Conservation (phyloP, 2,329 filamentous ascomycete genomes). For the Phaeosphaeria sp. region DNA sequence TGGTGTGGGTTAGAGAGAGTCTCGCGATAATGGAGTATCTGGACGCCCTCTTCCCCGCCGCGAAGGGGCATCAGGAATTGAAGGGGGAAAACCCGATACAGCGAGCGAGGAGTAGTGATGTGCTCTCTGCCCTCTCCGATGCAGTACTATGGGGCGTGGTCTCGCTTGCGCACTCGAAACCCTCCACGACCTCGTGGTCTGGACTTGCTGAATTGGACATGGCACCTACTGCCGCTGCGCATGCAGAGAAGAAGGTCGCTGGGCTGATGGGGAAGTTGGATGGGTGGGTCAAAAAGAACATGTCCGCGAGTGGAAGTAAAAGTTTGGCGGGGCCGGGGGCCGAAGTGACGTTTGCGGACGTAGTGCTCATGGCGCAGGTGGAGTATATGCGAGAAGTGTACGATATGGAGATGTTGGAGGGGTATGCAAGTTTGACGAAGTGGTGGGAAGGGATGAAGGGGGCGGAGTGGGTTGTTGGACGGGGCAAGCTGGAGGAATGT, state of each 20-base stretch:
- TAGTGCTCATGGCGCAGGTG: slow-evolving; percentile 19
- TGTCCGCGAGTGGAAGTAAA: slow-evolving; percentile 5
- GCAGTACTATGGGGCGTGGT: slow-evolving; percentile 6
- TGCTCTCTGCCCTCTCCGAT: slow-evolving; percentile 13
- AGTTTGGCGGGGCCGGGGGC: slow-evolving; percentile 17
- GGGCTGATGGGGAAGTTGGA: slow-evolving; percentile 15
- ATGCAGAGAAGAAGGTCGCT: slow-evolving; percentile 6
- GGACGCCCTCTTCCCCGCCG: not conserved
- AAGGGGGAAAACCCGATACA: not conserved
- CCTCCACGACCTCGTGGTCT: slow-evolving; percentile 11
- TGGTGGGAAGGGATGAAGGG: slow-evolving; percentile 16
- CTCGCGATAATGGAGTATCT: not conserved
- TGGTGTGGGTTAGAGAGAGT: not conserved
- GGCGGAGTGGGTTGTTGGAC: slow-evolving; percentile 15
- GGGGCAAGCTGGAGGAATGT: slow-evolving; percentile 7
- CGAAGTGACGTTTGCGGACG: slow-evolving; percentile 17
- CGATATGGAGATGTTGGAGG: slow-evolving; percentile 18
- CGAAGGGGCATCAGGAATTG: not conserved
- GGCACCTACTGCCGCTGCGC: slow-evolving; percentile 5
- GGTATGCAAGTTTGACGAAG: slow-evolving; percentile 15
- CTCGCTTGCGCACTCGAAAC: slow-evolving; percentile 8
- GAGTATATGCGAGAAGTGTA: slow-evolving; percentile 18
- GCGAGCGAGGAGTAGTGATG: slow-evolving; percentile 12
- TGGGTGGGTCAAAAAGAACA: slow-evolving; percentile 15
- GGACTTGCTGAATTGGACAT: slow-evolving; percentile 9